Evolutionary conservation across 768 basidiomycete genomes (phyloP), one percentile per base, ranked within the genome.

Genomic region (Kwoniella bestiolae): DNA sequence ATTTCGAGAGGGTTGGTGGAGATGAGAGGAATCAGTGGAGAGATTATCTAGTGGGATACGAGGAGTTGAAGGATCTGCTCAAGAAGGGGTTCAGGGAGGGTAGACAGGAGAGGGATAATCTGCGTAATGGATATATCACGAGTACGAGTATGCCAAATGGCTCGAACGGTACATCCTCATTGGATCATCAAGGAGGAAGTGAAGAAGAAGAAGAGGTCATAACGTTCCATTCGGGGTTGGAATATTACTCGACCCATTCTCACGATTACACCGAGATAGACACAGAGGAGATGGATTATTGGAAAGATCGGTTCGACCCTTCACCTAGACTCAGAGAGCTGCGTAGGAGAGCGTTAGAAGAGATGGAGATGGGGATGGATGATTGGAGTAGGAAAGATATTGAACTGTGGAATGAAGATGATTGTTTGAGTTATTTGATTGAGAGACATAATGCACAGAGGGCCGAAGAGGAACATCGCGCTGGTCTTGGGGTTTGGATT

Each of bases 1-100:
- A 63, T 50, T 46, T 63, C 18, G 62, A 63, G 18, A 32, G 45
- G 8, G 55, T 51, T 3, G 55, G 41, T 11, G 41, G 44, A 26
- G 55, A 31, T 14, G 41, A 56, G 18, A 23, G 32, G 18, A 34
- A 45, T 28, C 56, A 56, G 46, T 31, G 23, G 16, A 34, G 26
- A 18, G 46, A 32, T n/a, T 45, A 23, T 18, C n/a, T 31, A 18
- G 25, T 46, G 26, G 8, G 12, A 8, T 31, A 56, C 8, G 55
- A 50, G 7, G 45, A 57, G 29, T 25, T 63, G 45, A 63, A 56
- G 25, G 29, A 50, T 16, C 21, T 16, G 34, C 34, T 63, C 44
- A 28, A 12, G n/a, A 32, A 45, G 16, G 34, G n/a, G 6, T 46
- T 63, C 26, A 11, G 18, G 3, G 6, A 55, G 6, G 61, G 61